A percentile compares a stretch with the other conserved stretches of the same genome.
Evolutionary conservation across 345 rosid genomes (phyloP).

Genomic region (Syzygium aqueum): DNA sequence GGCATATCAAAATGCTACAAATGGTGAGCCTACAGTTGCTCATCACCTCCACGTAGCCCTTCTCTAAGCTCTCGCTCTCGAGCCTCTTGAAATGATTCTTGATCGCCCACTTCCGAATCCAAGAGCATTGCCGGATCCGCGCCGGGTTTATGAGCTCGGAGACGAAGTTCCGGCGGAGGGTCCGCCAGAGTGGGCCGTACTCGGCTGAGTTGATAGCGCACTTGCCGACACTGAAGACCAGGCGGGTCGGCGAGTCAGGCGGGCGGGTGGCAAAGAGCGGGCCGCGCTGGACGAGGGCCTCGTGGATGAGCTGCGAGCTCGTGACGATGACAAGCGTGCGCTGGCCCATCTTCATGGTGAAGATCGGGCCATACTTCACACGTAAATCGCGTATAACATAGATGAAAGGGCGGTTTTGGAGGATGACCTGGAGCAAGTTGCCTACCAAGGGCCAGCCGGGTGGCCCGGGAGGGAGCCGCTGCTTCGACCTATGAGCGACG

Average conservation of each 20-base stretch:
- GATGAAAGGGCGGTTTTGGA: conserved; percentile 71
- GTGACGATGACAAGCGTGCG: conserved; percentile 78
- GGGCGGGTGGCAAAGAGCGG: conserved; percentile 69
- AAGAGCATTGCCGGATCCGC: conserved; percentile 71
- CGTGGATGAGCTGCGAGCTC: conserved; percentile 74
- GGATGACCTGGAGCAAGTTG: conserved; percentile 63
- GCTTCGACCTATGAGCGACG: not conserved
- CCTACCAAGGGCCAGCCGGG: conserved; percentile 89
- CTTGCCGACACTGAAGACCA: conserved; percentile 78
- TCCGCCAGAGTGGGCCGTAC: conserved; percentile 80
- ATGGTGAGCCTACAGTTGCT: conserved; percentile 58
- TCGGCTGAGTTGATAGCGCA: conserved; percentile 88
- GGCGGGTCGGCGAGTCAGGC: conserved; percentile 74
- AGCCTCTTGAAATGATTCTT: conserved; percentile 62
- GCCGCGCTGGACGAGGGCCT: conserved; percentile 71
- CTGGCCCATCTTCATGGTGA: conserved; percentile 95
- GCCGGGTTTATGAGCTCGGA: conserved; percentile 61
- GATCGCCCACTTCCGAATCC: conserved; percentile 83
- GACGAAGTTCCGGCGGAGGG: conserved; percentile 71
- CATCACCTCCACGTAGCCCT: conserved; percentile 72
- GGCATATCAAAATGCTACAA: conserved; percentile 70
- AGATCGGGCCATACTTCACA: conserved; percentile 69
- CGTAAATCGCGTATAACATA: conserved; percentile 61
- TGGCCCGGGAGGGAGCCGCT: conserved; percentile 76
- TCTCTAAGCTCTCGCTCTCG: conserved; percentile 31